Conservation (phyloP, 2,329 filamentous ascomycete genomes). For the Nemania serpens region DNA sequence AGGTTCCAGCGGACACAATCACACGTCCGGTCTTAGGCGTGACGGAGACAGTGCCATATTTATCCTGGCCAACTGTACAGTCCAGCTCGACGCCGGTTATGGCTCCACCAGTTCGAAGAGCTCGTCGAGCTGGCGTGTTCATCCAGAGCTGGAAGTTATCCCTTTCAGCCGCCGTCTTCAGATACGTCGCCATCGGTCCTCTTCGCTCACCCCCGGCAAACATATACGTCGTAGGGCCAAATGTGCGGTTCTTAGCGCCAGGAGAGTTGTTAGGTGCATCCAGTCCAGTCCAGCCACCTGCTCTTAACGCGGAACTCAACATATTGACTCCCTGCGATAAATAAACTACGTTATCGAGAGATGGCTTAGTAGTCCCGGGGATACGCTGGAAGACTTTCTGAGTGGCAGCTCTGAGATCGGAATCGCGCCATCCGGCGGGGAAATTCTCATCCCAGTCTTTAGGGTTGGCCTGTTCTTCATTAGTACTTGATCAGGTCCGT, state of each 20-base stretch:
- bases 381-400: conserved; percentile 68
- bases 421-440: conserved; percentile 70
- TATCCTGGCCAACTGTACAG: conserved; percentile 55
- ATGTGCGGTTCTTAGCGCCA: conserved; percentile 67
- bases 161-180: conserved; percentile 62
- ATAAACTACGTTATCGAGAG: conserved; percentile 68
- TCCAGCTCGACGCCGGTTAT: conserved; percentile 72
- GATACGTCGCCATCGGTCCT: conserved; percentile 72
- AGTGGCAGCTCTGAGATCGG: conserved; percentile 63
- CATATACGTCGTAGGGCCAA: conserved; percentile 68
- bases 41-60: conserved; percentile 63
- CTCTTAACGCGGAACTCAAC: conserved; percentile 60
- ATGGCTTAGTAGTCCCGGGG: conserved; percentile 69
- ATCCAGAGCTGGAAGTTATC: conserved; percentile 71
- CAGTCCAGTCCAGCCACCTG: conserved; percentile 66
- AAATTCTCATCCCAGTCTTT: conserved; percentile 76
- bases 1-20: conserved; percentile 70
- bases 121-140: conserved; percentile 68
- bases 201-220: conserved; percentile 67
- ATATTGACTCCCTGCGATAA: conserved; percentile 67
- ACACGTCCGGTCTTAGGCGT: conserved; percentile 65
- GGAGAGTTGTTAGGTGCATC: conserved; percentile 61
- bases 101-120: conserved; percentile 64
- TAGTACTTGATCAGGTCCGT: not conserved
- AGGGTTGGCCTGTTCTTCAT: conserved; percentile 55